A percentile compares a stretch with the other conserved stretches of the same genome.
phyloP scores from a whole-genome alignment of 768 basidiomycete genomes.

The Russula virescens region DNA sequence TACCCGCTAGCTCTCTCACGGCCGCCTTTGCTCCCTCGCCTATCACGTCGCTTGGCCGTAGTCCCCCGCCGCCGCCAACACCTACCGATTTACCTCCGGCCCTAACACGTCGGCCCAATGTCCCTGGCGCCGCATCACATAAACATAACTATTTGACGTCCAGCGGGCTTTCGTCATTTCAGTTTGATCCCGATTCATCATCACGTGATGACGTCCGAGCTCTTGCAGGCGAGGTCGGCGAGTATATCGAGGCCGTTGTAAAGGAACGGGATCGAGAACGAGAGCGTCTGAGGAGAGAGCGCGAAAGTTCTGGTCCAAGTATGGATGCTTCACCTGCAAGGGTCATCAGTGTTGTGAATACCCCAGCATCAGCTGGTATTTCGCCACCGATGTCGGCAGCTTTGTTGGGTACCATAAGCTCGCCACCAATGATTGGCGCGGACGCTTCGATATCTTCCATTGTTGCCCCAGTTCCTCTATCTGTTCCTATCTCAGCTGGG shows the following conservation, averaged over 20 bases:
- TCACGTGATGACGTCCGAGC: slow-evolving; percentile 38
- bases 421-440: slow-evolving; percentile 8
- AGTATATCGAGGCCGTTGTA: slow-evolving; percentile 69
- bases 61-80: slow-evolving; percentile 3
- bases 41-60: slow-evolving; percentile 9
- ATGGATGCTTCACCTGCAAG: slow-evolving; percentile 15
- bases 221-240: slow-evolving; percentile 56
- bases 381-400: slow-evolving; percentile 11
- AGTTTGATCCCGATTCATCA: slow-evolving; percentile 34
- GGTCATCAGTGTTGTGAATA: slow-evolving; percentile 13
- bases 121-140: slow-evolving; percentile 8
- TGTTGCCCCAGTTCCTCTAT: slow-evolving; percentile 18
- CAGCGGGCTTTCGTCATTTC: slow-evolving; percentile 45
- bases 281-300: slow-evolving; percentile 62
- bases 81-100: slow-evolving; percentile 20
- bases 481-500: slow-evolving; percentile 29
- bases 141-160: slow-evolving; percentile 25
- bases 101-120: slow-evolving; percentile 10
- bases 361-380: slow-evolving; percentile 16
- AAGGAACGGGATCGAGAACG: slow-evolving; percentile 74
- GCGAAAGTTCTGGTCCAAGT: slow-evolving; percentile 40
- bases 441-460: slow-evolving; percentile 9
- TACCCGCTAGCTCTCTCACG: slow-evolving; percentile 19
- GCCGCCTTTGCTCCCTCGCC: slow-evolving; percentile 12
- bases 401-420: slow-evolving; percentile 15